These are phyloP conservation scores for Byssochlamys sp. DNA, from an alignment of 2,329 filamentous ascomycete species.

Conservation along the genomic window DNA sequence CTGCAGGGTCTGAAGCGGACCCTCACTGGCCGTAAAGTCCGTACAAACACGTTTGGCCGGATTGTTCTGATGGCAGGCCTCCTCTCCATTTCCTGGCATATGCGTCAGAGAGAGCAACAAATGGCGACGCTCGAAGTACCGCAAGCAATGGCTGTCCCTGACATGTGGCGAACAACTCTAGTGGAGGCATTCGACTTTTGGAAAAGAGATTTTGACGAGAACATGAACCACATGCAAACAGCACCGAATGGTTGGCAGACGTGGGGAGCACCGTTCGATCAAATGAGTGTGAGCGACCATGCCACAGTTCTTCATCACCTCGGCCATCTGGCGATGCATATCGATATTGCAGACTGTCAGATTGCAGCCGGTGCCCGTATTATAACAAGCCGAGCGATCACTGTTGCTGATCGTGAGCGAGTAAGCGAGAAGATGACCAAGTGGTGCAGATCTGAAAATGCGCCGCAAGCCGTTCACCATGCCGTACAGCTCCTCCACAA, in stretches of 20 bases:
- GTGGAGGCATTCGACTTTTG: constrained; percentile 86
- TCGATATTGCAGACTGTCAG: constrained; percentile 90
- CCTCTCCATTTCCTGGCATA: constrained; percentile 89
- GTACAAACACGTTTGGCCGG: constrained; percentile 85
- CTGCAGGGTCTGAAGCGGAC: constrained; percentile 84
- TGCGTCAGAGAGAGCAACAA: constrained; percentile 91
- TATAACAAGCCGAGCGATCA: constrained; percentile 75
- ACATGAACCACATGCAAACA: constrained; percentile 47
- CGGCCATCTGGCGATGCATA: constrained; percentile 95
- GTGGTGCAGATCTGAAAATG: constrained; percentile 47
- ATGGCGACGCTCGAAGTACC: constrained; percentile 75
- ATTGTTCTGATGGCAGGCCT: constrained; percentile 90
- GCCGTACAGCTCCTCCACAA: constrained; percentile 86
- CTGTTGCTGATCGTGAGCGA: constrained; percentile 66
- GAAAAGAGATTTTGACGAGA: constrained; percentile 83
- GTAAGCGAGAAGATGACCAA: constrained; percentile 78
- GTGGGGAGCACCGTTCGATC: constrained; percentile 1
- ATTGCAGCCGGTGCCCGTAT: constrained; percentile 84
- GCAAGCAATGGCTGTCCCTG: constrained; percentile 70
- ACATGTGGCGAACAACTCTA: constrained; percentile 80
- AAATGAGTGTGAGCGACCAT: constrained; percentile 15
- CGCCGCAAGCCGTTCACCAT: constrained; percentile 72
- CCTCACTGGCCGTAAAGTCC: constrained; percentile 71
- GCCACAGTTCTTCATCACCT: constrained; percentile 77
- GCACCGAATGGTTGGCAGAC: constrained; percentile 11